Conservation (phyloP, 2,329 filamentous ascomycete genomes). For the Calonectria hawksworthii region DNA sequence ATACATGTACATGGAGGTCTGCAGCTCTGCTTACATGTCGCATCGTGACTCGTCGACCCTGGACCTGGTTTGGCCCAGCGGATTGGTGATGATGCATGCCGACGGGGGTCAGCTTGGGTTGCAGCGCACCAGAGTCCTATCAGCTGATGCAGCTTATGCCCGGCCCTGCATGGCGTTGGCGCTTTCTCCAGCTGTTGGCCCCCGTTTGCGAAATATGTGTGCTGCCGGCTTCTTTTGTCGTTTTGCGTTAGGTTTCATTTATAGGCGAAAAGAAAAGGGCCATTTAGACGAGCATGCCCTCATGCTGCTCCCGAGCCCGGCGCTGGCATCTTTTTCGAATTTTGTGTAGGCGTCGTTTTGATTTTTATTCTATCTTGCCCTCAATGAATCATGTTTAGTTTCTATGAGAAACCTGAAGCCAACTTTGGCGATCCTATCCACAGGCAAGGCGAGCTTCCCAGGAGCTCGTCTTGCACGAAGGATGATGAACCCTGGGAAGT, state of each 20-base stretch:
- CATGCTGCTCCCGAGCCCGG: neutral
- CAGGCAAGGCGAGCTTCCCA: no score
- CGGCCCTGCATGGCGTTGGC: neutral
- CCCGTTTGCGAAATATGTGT: neutral
- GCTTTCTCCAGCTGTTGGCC: neutral
- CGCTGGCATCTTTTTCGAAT: neutral
- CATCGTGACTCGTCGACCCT: neutral
- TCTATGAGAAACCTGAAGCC: neutral
- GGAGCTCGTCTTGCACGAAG: no score
- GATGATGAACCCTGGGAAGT: neutral
- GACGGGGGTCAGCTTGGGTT: neutral
- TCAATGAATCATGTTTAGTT: neutral
- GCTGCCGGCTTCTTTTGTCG: neutral
- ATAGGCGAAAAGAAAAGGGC: neutral
- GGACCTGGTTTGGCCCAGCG: neutral
- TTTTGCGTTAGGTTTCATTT: neutral
- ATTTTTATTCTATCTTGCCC: neutral
- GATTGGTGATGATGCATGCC: neutral
- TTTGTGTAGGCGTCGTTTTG: neutral
- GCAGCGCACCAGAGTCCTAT: neutral
- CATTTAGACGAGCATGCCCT: neutral
- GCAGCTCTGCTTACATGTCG: slow-evolving; percentile 6
- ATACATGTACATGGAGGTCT: neutral
- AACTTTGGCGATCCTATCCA: neutral
- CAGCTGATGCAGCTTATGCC: slow-evolving; percentile 6